phyloP scores from a whole-genome alignment of 2,329 filamentous ascomycete species.

The Fusarium sp. region DNA sequence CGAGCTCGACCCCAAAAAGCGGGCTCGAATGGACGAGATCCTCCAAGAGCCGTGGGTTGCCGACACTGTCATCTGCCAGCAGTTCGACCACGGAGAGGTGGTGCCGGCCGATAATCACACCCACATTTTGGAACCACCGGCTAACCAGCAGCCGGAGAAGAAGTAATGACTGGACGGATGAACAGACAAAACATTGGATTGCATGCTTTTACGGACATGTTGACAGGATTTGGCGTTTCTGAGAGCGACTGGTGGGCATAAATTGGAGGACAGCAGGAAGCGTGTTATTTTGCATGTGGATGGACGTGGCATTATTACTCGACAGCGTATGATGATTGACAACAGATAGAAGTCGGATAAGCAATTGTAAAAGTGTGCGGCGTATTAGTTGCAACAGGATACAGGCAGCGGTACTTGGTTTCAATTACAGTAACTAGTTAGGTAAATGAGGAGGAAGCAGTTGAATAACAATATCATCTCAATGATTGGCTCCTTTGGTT shows the following conservation, averaged over 20 bases:
- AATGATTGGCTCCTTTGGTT: neutral
- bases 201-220: neutral
- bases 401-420: neutral
- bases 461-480: slow-evolving; percentile 18
- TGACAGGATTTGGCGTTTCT: slow-evolving; percentile 38
- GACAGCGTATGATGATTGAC: slow-evolving; percentile 31
- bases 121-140: slow-evolving; percentile 84
- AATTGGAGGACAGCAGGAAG: slow-evolving; percentile 26
- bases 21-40: slow-evolving; percentile 88
- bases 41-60: slow-evolving; percentile 91
- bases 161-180: slow-evolving; percentile 28
- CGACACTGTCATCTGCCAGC: slow-evolving; percentile 84
- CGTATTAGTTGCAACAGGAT: slow-evolving; percentile 12
- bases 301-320: slow-evolving; percentile 18
- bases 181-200: slow-evolving; percentile 5
- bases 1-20: slow-evolving; percentile 83
- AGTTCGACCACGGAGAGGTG: slow-evolving; percentile 76
- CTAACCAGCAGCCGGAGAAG: slow-evolving; percentile 50
- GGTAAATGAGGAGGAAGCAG: neutral
- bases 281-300: slow-evolving; percentile 29
- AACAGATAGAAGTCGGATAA: slow-evolving; percentile 40
- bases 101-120: slow-evolving; percentile 80
- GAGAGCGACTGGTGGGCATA: slow-evolving; percentile 27
- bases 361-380: slow-evolving; percentile 33
- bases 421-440: neutral